Conservation (phyloP, 2,329 filamentous ascomycete species). For the Ceratocystis lukuohia region DNA sequence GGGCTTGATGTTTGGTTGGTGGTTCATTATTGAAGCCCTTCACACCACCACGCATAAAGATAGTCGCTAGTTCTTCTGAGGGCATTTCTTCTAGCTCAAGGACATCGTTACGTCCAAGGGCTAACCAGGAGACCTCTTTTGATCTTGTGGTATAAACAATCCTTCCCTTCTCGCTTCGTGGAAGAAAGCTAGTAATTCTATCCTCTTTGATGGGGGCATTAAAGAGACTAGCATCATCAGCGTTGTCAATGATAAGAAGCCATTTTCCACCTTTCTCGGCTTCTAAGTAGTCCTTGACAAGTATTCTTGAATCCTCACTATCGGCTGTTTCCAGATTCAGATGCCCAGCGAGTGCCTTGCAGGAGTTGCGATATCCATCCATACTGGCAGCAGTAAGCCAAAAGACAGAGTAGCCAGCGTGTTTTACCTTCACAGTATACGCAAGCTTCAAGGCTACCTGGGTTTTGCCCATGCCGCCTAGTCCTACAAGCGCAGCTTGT, state of each 20-base stretch:
- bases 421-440: neutral
- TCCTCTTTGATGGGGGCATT: neutral
- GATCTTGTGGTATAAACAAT: constrained; percentile 13
- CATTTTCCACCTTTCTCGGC: constrained; percentile 20
- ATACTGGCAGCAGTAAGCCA: constrained; percentile 5
- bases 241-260: constrained; percentile 23
- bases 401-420: neutral
- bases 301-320: constrained; percentile 7
- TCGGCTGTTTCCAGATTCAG: neutral
- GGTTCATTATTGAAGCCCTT: too few species aligned
- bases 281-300: constrained; percentile 19
- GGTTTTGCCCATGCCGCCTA: neutral
- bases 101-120: neutral
- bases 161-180: constrained; percentile 17
- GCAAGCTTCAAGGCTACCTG: neutral
- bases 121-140: neutral
- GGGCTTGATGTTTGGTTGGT: too few species aligned
- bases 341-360: neutral
- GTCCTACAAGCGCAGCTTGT: neutral
- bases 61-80: neutral
- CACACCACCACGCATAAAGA: neutral
- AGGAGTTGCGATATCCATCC: neutral
- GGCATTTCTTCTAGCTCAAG: neutral
- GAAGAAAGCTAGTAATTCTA: constrained; percentile 23
- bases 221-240: constrained; percentile 20